Conservation (phyloP, 768 basidiomycete genomes). For the Pleurotus tuoliensis region DNA sequence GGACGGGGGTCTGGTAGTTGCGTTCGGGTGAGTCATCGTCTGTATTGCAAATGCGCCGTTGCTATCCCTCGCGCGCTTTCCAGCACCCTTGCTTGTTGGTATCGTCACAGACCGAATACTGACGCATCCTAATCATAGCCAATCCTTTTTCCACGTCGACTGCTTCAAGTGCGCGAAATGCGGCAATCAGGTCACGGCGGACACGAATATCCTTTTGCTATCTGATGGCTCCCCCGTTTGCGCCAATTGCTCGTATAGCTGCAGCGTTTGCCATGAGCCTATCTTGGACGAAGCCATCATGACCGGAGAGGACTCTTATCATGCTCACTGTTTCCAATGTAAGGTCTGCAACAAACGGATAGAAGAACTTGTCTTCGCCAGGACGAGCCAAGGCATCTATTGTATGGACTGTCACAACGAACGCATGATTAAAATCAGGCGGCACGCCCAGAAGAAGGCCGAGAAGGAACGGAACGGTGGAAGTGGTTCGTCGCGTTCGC, state of each 20-base stretch:
- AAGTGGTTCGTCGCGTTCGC: constrained; percentile 37
- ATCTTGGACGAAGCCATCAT: constrained; percentile 99
- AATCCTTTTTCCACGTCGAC: constrained; percentile 92
- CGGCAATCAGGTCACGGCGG: constrained; percentile 85
- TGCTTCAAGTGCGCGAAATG: constrained; percentile 99
- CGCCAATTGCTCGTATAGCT: constrained; percentile 89
- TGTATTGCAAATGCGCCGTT: neutral
- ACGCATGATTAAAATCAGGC: constrained; percentile 88
- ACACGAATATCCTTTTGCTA: constrained; percentile 94
- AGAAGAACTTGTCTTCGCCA: constrained; percentile 97
- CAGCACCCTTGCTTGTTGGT: no score
- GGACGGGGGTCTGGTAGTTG: constrained; percentile 85
- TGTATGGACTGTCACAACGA: constrained; percentile 99
- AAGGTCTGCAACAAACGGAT: constrained; percentile 92
- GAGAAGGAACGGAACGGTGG: constrained; percentile 51
- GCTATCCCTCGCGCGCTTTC: neutral
- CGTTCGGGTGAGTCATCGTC: constrained; percentile 75
- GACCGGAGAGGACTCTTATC: constrained; percentile 98
- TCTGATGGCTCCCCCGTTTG: constrained; percentile 98
- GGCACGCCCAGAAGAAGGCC: constrained; percentile 86
- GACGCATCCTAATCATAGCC: constrained; percentile 37
- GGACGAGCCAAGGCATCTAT: constrained; percentile 97
- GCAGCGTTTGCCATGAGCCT: constrained; percentile 89
- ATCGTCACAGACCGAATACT: neutral
- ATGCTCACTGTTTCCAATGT: constrained; percentile 98